Base-by-base conservation (phyloP, 305 asterid genomes). In the Withania somnifera region DNA sequence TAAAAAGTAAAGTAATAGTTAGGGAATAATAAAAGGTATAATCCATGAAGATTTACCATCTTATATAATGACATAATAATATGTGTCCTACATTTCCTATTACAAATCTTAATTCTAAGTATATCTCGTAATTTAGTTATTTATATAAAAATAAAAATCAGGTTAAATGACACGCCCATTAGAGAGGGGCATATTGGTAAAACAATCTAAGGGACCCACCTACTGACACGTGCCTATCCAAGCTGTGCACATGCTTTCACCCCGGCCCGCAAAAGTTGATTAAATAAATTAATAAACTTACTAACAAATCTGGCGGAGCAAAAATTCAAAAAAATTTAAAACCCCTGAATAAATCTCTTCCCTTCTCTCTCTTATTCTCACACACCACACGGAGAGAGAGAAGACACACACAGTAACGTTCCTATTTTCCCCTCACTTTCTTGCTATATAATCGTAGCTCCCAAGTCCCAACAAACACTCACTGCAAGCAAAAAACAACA, bases 401-500 rank as follows among this genome's bases (percentile, higher is more conserved):
- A n/a, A n/a, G n/a, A n/a, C n/a, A n/a, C 77, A 66, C 51, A 68
- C 11, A 71, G 58, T 45, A 71, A 80, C 83, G 78, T 80, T 50
- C 58, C 63, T 45, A 61, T 57, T 36, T 50, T 45, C 58, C 58
- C 7, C 54, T 58, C 36, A 40, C 30, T 32, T 52, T 30, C 82
- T 42, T 5, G 28, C 36, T 57, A 3, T 26, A 54, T 22, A 1
- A 24, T 45, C 83, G 83, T 64, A 80, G 66, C 78, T 64, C 83
- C 78, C 53, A 80, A 80, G 83, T 79, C 83, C 83, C 83, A 79
- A 79, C 82, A 79, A 79, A 79, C 73, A 57, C 54, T 66, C 52
- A 8, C 19, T 28, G 17, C 47, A 69, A 28, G 52, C 73, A 5
- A 75, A 45, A 75, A 45, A 64, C 28, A n/a, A 14, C 51, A 71